Conservation (phyloP, 331 rosid genomes). For the Prunus yedoensis region DNA sequence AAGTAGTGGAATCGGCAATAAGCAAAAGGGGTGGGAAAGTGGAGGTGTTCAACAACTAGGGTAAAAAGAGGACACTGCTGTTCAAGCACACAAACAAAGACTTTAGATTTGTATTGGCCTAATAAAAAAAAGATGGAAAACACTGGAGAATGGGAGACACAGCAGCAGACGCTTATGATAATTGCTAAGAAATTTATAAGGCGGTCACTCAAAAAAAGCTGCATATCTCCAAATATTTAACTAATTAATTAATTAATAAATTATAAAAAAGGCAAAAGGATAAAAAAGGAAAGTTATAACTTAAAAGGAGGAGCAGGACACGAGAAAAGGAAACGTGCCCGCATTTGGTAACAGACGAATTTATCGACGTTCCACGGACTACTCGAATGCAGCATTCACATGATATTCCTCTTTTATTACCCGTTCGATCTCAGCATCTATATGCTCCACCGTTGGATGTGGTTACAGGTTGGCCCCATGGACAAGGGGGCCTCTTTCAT, state of each 20-base stretch:
- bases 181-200: neutral
- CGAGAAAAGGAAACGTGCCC: constrained; percentile 12
- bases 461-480: neutral
- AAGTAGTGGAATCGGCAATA: neutral
- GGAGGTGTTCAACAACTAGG: constrained; percentile 1
- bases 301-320: neutral
- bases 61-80: neutral
- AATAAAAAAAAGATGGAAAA: neutral
- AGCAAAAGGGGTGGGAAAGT: neutral
- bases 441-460: neutral
- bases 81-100: neutral
- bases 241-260: neutral
- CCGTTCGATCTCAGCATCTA: constrained; percentile 13
- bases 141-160: neutral
- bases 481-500: neutral
- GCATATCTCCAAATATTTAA: neutral
- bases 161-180: neutral
- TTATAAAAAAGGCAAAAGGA: neutral
- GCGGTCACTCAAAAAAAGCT: constrained; percentile 1
- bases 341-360: neutral
- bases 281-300: neutral
- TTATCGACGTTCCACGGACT: constrained; percentile 14
- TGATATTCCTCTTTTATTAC: neutral
- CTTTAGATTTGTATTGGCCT: neutral
- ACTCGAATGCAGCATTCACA: constrained; percentile 5